Conservation (phyloP, 192 early-diverging fungal species). For the Mycoemilia scoparia region DNA sequence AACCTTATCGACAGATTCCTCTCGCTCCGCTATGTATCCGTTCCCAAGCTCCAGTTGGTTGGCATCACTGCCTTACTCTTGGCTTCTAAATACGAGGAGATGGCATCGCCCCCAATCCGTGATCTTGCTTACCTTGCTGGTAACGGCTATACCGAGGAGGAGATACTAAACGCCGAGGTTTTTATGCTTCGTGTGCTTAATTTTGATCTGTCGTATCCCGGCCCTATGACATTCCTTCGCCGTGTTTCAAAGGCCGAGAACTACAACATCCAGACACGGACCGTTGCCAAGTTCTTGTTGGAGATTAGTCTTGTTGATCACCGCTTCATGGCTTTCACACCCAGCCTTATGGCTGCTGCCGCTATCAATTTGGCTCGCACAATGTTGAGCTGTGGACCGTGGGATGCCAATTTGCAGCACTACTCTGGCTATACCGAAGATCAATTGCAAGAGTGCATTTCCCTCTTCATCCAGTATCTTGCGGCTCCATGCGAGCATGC, state of each 20-base stretch:
- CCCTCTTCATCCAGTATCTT: conserved; percentile 58
- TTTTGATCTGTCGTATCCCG: conserved; percentile 77
- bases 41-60: conserved; percentile 84
- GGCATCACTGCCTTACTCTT: conserved; percentile 80
- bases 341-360: conserved; percentile 63
- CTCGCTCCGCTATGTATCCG: conserved; percentile 59
- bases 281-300: conserved; percentile 89
- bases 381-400: conserved; percentile 54
- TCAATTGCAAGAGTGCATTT: conserved; percentile 40
- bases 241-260: conserved; percentile 74
- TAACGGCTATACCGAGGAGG: conserved; percentile 54
- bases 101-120: conserved; percentile 56
- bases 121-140: conserved; percentile 81
- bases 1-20: conserved; percentile 95
- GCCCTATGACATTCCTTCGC: conserved; percentile 82
- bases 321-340: conserved; percentile 45
- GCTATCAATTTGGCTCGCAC: conserved; percentile 59
- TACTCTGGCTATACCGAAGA: conserved; percentile 65
- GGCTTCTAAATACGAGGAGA: conserved; percentile 92
- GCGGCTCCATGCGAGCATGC: conserved; percentile 30
- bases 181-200: conserved; percentile 75
- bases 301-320: conserved; percentile 83
- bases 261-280: conserved; percentile 80
- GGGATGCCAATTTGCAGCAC: conserved; percentile 58
- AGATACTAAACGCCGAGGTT: conserved; percentile 80